Percentiles rank a stretch among this genome's conserved stretches.
Conservation (phyloP, 768 basidiomycete genomes). For the Russula foetens region DNA sequence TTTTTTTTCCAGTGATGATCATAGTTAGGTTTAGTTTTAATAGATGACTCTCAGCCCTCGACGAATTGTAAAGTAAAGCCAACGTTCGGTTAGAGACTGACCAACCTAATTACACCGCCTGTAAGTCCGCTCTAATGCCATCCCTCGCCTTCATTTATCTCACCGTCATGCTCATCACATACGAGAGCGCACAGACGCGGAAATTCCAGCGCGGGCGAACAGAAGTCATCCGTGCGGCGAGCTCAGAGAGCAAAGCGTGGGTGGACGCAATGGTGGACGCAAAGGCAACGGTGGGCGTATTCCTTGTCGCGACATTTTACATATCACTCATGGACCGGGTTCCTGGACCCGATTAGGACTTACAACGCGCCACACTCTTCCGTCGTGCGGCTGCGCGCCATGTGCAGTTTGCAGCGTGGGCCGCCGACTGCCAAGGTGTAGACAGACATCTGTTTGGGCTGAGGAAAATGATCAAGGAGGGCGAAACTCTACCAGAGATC, state of each 20-base stretch:
- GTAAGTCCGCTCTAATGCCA: conserved; percentile 6
- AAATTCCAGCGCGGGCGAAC: conserved; percentile 88
- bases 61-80: too few relatives aligned
- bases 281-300: conserved; percentile 34
- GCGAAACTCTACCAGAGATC: conserved; percentile 64
- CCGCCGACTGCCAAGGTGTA: conserved; percentile 89
- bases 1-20: too few relatives aligned
- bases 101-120: neutral
- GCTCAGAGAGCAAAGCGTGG: conserved; percentile 77
- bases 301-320: neutral
- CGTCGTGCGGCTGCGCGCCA: conserved; percentile 73
- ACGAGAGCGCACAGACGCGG: conserved; percentile 92
- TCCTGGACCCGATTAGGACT: conserved; percentile 32
- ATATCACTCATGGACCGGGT: neutral
- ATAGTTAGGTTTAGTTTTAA: too few relatives aligned
- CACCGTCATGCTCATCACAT: conserved; percentile 39
- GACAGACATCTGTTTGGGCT: conserved; percentile 94
- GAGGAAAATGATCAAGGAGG: conserved; percentile 68
- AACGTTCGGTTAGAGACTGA: too few relatives aligned
- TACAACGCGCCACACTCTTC: conserved; percentile 58
- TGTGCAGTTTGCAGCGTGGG: conserved; percentile 81
- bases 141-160: conserved; percentile 1
- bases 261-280: conserved; percentile 81
- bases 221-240: conserved; percentile 87
- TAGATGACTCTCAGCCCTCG: too few relatives aligned